Percentiles rank a stretch among this genome's conserved stretches.
Evolutionary conservation across 169 alveolate genomes (phyloP).

Genomic region (Plasmodium gonderi): DNA sequence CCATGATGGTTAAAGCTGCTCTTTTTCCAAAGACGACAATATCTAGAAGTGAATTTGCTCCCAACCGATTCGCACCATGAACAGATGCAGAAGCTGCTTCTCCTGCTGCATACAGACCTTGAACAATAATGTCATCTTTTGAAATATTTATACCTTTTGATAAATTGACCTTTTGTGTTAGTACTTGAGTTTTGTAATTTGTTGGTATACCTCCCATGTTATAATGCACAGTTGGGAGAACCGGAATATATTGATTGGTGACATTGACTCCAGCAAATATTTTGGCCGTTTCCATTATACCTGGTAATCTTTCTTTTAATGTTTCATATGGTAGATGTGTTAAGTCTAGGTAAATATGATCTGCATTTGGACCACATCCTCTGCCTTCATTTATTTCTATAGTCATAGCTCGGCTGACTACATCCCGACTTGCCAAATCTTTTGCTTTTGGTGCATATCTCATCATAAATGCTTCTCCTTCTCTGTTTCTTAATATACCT

Average conservation of each 20-base stretch:
- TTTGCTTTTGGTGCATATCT: constrained; percentile 96
- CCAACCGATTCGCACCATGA: constrained; percentile 99
- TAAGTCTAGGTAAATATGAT: constrained; percentile 94
- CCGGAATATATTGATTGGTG: constrained; percentile 96
- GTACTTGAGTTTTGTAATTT: constrained; percentile 95
- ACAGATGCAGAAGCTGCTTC: constrained; percentile 99
- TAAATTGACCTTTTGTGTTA: constrained; percentile 75
- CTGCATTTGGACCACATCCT: constrained; percentile 96
- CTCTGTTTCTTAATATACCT: constrained; percentile 96
- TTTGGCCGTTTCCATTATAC: constrained; percentile 97
- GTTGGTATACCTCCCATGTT: constrained; percentile 99
- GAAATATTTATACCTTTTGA: constrained; percentile 55
- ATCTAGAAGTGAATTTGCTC: constrained; percentile 98
- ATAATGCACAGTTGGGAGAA: constrained; percentile 98
- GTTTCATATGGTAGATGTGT: constrained; percentile 95
- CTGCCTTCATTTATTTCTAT: constrained; percentile 96
- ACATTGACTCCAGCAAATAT: constrained; percentile 97
- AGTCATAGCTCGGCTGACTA: constrained; percentile 97
- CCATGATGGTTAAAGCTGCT: constrained; percentile 94
- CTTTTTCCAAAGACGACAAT: constrained; percentile 97
- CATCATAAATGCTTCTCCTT: constrained; percentile 97
- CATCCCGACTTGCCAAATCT: constrained; percentile 98
- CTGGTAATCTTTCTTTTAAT: constrained; percentile 95
- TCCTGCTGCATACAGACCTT: constrained; percentile 96
- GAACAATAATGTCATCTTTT: constrained; percentile 88